Evolutionary conservation across 441 rosid genomes (phyloP), one percentile per base, ranked within the genome.

Genomic region (Gossypium gossypioides): DNA sequence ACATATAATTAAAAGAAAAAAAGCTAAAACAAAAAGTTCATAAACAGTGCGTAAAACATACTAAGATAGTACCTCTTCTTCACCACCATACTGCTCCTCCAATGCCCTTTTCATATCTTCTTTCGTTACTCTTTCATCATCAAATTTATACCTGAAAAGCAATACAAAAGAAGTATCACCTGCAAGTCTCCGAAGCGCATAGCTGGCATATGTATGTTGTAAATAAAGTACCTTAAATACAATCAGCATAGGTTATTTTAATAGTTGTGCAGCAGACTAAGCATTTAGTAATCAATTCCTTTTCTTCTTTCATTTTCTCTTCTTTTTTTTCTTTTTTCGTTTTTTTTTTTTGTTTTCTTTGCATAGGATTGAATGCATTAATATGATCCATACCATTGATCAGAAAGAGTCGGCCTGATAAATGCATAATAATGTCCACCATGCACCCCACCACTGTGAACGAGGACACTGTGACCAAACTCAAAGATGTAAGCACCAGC

Each of bases 81-180:
- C 86, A 60, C 88, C 86, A 65, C 88, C 88, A 15, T 82, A 84
- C 76, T 82, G 86, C 80, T 82, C 87, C 69, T 84, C 87, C 19
- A 84, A 68, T 16, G 84, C 87, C 77, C 81, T 78, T 70, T 82
- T 79, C 56, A 74, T 18, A 27, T 84, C 88, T 76, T 82, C 86
- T 71, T 82, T 82, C 15, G 88, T 84, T 71, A 84, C 88, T 62
- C 83, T 79, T 73, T 84, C 88, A 66, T 84, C 88, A 72, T 84
- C 86, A 72, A 82, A 84, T 76, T 84, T 84, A 76, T 75, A 84
- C 88, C 88, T 84, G 78, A 48, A 71, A 65, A 66, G n/a, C 61
- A 1, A 29, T 4, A 29, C 32, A 16, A 29, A 29, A 12, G 27
- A 16, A 27, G 10, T 16, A 9, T 27, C 56, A 29, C 46, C 55